phyloP scores from a whole-genome alignment of 768 basidiomycete species.

The Panaeolus papilionaceus region DNA sequence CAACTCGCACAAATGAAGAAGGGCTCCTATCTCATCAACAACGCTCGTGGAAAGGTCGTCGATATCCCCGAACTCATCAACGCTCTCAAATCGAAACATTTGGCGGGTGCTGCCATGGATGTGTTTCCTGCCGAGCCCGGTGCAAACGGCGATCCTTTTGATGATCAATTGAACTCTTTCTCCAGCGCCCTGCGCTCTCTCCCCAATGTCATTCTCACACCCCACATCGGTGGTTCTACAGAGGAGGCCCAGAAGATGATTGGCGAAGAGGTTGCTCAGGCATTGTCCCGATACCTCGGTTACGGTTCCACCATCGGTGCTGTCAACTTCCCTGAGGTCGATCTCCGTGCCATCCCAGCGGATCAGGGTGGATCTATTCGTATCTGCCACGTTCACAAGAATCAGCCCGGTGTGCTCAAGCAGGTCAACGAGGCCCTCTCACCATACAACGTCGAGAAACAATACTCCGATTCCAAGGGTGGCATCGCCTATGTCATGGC shows the following conservation, averaged over 20 bases:
- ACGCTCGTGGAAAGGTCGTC: slow-evolving; percentile 94
- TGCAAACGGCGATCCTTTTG: slow-evolving; percentile 88
- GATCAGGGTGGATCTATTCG: slow-evolving; percentile 85
- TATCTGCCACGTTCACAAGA: slow-evolving; percentile 94
- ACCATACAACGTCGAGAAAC: slow-evolving; percentile 98
- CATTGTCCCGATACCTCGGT: slow-evolving; percentile 88
- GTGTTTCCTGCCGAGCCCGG: slow-evolving; percentile 96
- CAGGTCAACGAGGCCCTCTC: slow-evolving; percentile 94
- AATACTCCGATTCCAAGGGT: slow-evolving; percentile 97
- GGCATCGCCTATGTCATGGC: slow-evolving; percentile 96
- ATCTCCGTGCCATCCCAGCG: slow-evolving; percentile 88
- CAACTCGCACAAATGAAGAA: slow-evolving; percentile 93
- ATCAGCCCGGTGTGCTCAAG: slow-evolving; percentile 93
- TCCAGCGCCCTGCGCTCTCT: slow-evolving; percentile 73
- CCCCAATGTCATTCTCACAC: slow-evolving; percentile 95
- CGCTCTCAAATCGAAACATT: slow-evolving; percentile 82
- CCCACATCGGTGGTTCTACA: slow-evolving; percentile 98
- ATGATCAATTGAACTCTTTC: slow-evolving; percentile 89
- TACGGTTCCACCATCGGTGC: slow-evolving; percentile 91
- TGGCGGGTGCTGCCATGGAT: slow-evolving; percentile 90
- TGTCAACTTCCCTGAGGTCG: slow-evolving; percentile 99
- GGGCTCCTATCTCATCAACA: slow-evolving; percentile 96
- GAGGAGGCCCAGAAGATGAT: slow-evolving; percentile 99
- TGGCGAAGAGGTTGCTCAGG: slow-evolving; percentile 90
- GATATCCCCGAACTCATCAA: slow-evolving; percentile 91